Percentiles rank a stretch among this genome's conserved stretches.
Conservation (phyloP, 257 asterid genomes). For the Linderniella brevidens region DNA sequence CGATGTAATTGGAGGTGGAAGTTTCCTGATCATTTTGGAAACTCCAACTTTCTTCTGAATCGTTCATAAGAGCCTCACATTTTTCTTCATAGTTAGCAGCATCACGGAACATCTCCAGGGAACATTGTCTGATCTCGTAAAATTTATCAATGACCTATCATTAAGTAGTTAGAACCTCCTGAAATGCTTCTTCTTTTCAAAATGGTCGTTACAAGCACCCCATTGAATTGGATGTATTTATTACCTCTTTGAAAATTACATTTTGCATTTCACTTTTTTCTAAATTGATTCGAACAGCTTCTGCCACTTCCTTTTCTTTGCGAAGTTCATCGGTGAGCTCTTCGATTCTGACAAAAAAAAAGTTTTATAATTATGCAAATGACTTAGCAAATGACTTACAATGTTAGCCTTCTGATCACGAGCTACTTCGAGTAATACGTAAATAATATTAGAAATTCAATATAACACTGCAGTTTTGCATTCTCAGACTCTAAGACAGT, state of each 20-base stretch:
- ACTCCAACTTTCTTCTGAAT: constrained; percentile 69
- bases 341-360: constrained; percentile 41
- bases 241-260: constrained; percentile 56
- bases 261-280: constrained; percentile 36
- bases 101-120: constrained; percentile 25
- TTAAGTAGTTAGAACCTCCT: not conserved
- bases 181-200: not conserved
- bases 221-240: constrained; percentile 1
- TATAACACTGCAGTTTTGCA: no score
- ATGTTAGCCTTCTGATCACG: no score
- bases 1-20: constrained; percentile 62
- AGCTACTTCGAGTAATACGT: no score
- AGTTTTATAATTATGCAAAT: constrained; percentile 1
- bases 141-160: constrained; percentile 72
- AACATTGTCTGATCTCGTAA: constrained; percentile 48
- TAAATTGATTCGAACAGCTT: constrained; percentile 29
- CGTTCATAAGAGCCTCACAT: constrained; percentile 57
- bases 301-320: constrained; percentile 40
- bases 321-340: constrained; percentile 44
- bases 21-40: constrained; percentile 49
- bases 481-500: no score
- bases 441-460: no score
- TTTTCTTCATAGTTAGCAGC: constrained; percentile 50
- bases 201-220: not conserved
- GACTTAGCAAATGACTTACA: no score